A percentile compares a stretch with the other conserved stretches of the same genome.
Conservation (phyloP, 2,329 filamentous ascomycete genomes). For the Thielaviopsis populi region DNA sequence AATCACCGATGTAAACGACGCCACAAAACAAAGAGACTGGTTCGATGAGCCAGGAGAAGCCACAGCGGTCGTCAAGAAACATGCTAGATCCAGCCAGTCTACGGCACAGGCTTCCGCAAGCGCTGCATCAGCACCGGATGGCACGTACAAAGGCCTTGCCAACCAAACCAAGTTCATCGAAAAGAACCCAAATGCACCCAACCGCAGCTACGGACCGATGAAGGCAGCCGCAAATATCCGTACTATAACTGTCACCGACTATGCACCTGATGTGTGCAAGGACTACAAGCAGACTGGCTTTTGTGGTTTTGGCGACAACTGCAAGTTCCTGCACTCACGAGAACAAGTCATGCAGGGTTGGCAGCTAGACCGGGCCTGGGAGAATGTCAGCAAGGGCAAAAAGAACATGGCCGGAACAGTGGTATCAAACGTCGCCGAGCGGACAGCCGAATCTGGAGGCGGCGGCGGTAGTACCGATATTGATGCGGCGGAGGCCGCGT, state of each 20-base stretch:
- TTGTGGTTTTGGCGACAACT: constrained; percentile 51
- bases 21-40: constrained; percentile 81
- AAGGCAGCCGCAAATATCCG: constrained; percentile 83
- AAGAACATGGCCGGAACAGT: constrained; percentile 46
- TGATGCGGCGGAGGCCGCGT: constrained; percentile 44
- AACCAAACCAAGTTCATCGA: constrained; percentile 62
- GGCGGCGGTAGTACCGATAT: constrained; percentile 29
- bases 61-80: constrained; percentile 14
- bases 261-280: constrained; percentile 85
- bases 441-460: constrained; percentile 19
- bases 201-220: constrained; percentile 61
- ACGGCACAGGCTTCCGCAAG: constrained; percentile 24
- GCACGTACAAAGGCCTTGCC: constrained; percentile 62
- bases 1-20: constrained; percentile 61
- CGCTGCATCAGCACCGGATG: constrained; percentile 24
- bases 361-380: constrained; percentile 93
- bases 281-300: constrained; percentile 75
- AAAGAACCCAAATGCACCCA: constrained; percentile 62
- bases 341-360: constrained; percentile 81
- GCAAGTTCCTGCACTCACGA: constrained; percentile 64
- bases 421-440: constrained; percentile 43
- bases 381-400: constrained; percentile 60
- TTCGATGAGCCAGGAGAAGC: constrained; percentile 62
- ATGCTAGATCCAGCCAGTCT: too few relatives aligned
- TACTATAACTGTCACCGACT: constrained; percentile 81